Evolutionary conservation across 371 early-diverging fungal genomes (phyloP).

Genomic region (Nematocida ironsii): DNA sequence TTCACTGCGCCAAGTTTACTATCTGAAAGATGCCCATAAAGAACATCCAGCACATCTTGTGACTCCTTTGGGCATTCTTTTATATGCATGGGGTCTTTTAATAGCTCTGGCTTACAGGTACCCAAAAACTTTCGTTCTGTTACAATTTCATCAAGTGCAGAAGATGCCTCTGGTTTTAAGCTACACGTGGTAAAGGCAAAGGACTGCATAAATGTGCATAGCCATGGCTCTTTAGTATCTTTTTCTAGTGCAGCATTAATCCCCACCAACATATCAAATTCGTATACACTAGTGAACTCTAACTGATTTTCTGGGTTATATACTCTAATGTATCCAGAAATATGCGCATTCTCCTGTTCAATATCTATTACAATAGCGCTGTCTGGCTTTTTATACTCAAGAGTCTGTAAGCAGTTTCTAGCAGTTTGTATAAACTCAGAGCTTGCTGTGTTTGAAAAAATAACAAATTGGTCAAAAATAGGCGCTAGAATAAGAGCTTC

Average conservation of each 20-base stretch:
- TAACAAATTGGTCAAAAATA: slow-evolving; percentile 7
- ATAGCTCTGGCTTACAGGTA: background rate
- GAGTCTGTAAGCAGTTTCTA: background rate
- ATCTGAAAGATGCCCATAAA: background rate
- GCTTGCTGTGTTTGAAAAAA: background rate
- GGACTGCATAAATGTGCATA: slow-evolving; percentile 16
- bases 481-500: background rate
- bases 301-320: background rate
- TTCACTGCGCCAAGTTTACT: background rate
- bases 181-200: background rate
- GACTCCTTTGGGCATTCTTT: background rate
- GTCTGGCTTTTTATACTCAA: background rate
- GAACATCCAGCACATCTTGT: background rate
- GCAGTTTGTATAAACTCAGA: slow-evolving; percentile 19
- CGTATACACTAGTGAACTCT: background rate
- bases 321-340: background rate
- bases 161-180: background rate
- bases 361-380: background rate
- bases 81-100: background rate
- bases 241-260: background rate
- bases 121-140: background rate
- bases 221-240: slow-evolving; percentile 41
- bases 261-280: background rate
- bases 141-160: background rate
- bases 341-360: background rate